Evolutionary conservation across 2,329 filamentous ascomycete species (phyloP).

Genomic region (Neofusicoccum kwambonambiense): DNA sequence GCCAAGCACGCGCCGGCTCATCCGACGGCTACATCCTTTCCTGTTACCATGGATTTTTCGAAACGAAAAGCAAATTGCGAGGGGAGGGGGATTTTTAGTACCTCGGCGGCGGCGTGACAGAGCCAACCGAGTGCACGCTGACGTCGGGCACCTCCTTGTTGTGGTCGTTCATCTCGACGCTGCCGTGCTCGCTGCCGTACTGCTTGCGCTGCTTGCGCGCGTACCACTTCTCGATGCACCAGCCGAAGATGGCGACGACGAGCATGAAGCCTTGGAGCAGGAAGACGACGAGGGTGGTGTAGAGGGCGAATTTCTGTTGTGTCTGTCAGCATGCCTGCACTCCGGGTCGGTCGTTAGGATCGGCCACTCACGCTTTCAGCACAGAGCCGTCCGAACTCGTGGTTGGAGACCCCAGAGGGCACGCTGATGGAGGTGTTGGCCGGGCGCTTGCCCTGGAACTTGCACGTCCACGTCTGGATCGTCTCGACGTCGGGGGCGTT

Average conservation of each 20-base stretch:
- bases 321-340: neutral
- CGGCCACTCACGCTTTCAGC: constrained; percentile 37
- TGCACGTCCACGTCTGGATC: constrained; percentile 42
- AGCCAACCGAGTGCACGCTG: constrained; percentile 1
- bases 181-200: constrained; percentile 21
- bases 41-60: neutral
- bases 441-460: constrained; percentile 32
- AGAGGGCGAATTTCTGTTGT: constrained; percentile 46
- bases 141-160: neutral
- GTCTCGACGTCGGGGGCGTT: constrained; percentile 35
- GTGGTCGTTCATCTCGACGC: constrained; percentile 19
- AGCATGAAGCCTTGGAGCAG: constrained; percentile 37
- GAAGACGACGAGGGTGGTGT: constrained; percentile 43
- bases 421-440: constrained; percentile 17
- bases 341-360: no score
- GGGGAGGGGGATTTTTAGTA: neutral
- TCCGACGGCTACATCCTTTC: no score
- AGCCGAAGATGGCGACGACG: constrained; percentile 33
- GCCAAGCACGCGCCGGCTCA: no score
- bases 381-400: constrained; percentile 40
- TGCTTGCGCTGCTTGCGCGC: constrained; percentile 32
- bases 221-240: constrained; percentile 39
- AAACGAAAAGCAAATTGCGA: neutral
- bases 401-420: constrained; percentile 33
- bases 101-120: neutral